Conservation (phyloP, 2,329 filamentous ascomycete species). For the Pleoardoris graminearum region DNA sequence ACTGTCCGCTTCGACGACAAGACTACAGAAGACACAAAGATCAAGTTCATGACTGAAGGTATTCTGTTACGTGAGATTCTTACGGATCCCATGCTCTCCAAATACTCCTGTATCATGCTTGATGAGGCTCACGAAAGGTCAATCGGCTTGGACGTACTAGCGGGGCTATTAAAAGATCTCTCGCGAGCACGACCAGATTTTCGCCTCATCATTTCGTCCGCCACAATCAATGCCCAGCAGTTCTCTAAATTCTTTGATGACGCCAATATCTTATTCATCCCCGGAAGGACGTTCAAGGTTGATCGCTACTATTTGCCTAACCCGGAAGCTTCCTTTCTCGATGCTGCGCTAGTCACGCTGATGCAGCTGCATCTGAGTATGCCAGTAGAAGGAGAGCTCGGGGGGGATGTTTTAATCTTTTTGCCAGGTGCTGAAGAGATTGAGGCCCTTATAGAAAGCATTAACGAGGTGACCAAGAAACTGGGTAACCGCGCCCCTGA, state of each 20-base stretch:
- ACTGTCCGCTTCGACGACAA: constrained; percentile 93
- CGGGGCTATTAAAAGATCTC: constrained; percentile 87
- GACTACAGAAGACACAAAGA: constrained; percentile 83
- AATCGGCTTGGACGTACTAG: constrained; percentile 84
- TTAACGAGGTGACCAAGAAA: constrained; percentile 84
- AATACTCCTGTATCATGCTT: constrained; percentile 90
- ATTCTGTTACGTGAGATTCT: constrained; percentile 90
- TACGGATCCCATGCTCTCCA: constrained; percentile 79
- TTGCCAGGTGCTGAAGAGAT: constrained; percentile 97
- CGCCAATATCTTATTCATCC: constrained; percentile 92
- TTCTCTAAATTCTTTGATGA: constrained; percentile 92
- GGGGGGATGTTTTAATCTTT: constrained; percentile 90
- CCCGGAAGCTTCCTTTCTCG: constrained; percentile 91
- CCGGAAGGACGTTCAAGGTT: constrained; percentile 84
- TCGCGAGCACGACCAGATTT: constrained; percentile 80
- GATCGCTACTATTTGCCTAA: constrained; percentile 89
- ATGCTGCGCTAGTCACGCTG: constrained; percentile 77
- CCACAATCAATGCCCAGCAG: constrained; percentile 91
- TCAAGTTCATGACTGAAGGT: constrained; percentile 98
- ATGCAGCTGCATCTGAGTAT: constrained; percentile 88
- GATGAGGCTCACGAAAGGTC: constrained; percentile 97
- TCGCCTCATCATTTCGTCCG: constrained; percentile 88
- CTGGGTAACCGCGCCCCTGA: constrained; percentile 79
- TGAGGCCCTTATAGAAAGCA: constrained; percentile 67
- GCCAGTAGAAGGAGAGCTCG: constrained; percentile 61